Conservation (phyloP, 2,329 filamentous ascomycete species). For the Magnaporthiopsis incrustans region DNA sequence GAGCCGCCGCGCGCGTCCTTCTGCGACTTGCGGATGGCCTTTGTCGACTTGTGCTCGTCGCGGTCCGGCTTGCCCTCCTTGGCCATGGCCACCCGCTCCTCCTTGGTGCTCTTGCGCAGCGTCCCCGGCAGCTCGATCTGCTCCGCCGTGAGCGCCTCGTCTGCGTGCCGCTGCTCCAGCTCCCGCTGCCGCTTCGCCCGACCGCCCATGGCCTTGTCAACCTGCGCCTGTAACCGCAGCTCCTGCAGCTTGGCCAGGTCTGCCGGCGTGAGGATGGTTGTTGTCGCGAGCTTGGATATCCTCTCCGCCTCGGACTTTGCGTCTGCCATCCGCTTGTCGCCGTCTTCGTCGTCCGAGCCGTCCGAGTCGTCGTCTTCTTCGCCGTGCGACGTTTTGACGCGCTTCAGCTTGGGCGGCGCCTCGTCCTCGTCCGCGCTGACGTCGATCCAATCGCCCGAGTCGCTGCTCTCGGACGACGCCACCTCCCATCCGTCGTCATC, state of each 20-base stretch:
- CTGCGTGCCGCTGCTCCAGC: conserved; percentile 56
- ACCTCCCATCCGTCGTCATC: conserved; percentile 58
- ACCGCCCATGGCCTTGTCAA: conserved; percentile 55
- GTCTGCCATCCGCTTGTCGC: conserved; percentile 34
- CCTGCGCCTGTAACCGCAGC: conserved; percentile 64
- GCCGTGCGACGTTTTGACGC: conserved; percentile 23
- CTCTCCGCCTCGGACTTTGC: conserved; percentile 36
- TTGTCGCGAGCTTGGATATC: conserved; percentile 76
- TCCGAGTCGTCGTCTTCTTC: conserved; percentile 13
- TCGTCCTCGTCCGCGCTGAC: conserved; percentile 78
- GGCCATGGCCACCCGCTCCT: conserved; percentile 78
- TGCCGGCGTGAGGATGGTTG: conserved; percentile 87
- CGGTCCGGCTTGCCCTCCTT: conserved; percentile 73
- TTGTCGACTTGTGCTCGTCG: conserved; percentile 75
- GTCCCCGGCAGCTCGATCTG: conserved; percentile 83
- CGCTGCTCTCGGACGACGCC: conserved; percentile 50
- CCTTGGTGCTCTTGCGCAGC: conserved; percentile 78
- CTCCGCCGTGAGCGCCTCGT: conserved; percentile 83
- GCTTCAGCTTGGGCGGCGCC: conserved; percentile 57
- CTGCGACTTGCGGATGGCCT: conserved; percentile 76
- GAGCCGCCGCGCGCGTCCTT: conserved; percentile 88
- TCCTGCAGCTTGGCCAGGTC: conserved; percentile 93
- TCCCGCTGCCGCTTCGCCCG: conserved; percentile 31
- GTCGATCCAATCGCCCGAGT: conserved; percentile 88
- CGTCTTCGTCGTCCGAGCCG: conserved; percentile 22